Base-by-base conservation (phyloP, 2,329 filamentous ascomycete species). In the Curvularia eragrostidis region DNA sequence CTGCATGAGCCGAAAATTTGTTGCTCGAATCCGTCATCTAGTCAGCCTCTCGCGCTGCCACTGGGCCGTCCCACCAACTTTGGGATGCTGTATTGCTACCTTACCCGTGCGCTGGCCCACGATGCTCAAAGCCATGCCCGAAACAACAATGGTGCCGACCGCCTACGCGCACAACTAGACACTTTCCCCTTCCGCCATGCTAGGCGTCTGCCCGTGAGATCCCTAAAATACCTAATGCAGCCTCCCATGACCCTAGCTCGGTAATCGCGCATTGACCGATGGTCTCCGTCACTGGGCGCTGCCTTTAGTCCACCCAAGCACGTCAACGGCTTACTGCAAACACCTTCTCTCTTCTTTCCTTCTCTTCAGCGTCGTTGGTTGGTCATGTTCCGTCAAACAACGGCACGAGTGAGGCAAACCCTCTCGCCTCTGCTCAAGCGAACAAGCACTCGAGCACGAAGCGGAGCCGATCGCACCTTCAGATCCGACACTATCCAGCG, bases 161-260 rank as follows among this genome's bases (percentile, higher is more conserved):
- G 70, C 69, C 70, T 75, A 72, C 73, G 75, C 67, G 67, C 67
- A 68, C 66, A 70, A 74, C 69, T 67, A 69, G 28, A 58, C 59
- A 68, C 65, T 70, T 72, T 71, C 71, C 70, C 68, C 72, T 71
- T 63, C 41, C 54, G 57, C 58, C 52, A 54, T 64, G 61, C 56
- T 58, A 56, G 61, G 54, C 59, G 61, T 67, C 58, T 55, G 62
- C 57, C 61, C 65, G 64, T 60, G 52, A 64, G 58, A 66, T 65
- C 67, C 67, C 63, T 64, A 67, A 66, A 66, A 70, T 70, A 64
- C 56, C 57, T 72, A 69, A 56, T 60, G 54, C 51, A 62, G 56
- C 48, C 63, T 54, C 59, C 44, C 58, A 63, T 61, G 59, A 51
- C 61, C 59, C 55, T 65, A 63, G 63, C 54, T 61, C 60, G 28